A percentile compares a stretch with the other conserved stretches of the same genome.
These are phyloP conservation scores for Maudiozyma humilis DNA, from an alignment of 1,139 yeast species.

Conservation along the genomic window DNA sequence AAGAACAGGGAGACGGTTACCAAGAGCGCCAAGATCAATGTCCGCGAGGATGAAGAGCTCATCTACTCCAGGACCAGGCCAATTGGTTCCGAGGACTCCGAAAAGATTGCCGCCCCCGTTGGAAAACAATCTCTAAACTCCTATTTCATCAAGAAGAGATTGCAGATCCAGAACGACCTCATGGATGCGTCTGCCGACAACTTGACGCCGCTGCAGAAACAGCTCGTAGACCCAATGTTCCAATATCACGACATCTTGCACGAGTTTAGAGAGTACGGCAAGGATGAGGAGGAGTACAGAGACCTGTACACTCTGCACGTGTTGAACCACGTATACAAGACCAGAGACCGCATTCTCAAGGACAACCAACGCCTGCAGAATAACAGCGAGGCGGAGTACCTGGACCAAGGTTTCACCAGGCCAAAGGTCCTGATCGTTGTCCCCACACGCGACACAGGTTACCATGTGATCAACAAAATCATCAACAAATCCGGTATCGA, in stretches of 20 bases:
- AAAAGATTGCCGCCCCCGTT: constrained; percentile 15
- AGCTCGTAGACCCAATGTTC: constrained; percentile 53
- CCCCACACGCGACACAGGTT: constrained; percentile 79
- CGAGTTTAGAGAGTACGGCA: constrained; percentile 45
- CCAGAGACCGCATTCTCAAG: constrained; percentile 72
- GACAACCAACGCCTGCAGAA: constrained; percentile 54
- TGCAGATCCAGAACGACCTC: constrained; percentile 24
- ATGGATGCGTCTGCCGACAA: constrained; percentile 15
- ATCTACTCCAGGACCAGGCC: constrained; percentile 23
- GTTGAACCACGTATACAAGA: constrained; percentile 75
- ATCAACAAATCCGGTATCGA: constrained; percentile 57
- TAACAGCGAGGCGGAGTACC: constrained; percentile 41
- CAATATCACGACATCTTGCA: constrained; percentile 65
- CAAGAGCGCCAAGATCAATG: constrained; percentile 15
- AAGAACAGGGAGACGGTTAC: constrained; percentile 16
- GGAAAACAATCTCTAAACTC: constrained; percentile 22
- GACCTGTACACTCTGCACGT: constrained; percentile 63
- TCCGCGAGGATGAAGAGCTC: constrained; percentile 15
- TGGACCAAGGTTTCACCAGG: constrained; percentile 94
- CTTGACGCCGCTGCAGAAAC: constrained; percentile 35
- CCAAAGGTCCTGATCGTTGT: constrained; percentile 77
- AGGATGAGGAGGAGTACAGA: constrained; percentile 43
- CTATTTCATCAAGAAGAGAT: constrained; percentile 32
- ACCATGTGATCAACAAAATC: constrained; percentile 56
- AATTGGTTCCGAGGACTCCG: constrained; percentile 7